phyloP scores from a whole-genome alignment of 2,329 filamentous ascomycete genomes.

The Diaporthe sp. region DNA sequence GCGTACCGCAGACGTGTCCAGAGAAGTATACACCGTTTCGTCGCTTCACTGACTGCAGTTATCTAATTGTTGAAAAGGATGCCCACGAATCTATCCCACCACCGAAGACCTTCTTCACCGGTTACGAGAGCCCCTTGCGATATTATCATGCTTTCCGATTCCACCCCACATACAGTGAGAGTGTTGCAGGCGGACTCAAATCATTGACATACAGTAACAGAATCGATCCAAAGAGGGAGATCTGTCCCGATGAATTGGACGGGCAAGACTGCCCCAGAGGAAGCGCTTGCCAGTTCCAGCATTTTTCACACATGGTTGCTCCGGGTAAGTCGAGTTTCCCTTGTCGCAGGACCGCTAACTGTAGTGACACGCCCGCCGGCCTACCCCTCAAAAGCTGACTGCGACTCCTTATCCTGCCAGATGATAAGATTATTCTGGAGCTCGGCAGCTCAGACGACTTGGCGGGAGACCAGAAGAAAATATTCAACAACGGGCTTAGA shows the following conservation, averaged over 20 bases:
- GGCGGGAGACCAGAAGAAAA: conserved; percentile 67
- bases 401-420: conserved; percentile 57
- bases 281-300: conserved; percentile 77
- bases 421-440: conserved; percentile 78
- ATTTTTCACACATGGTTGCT: conserved; percentile 79
- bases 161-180: conserved; percentile 78
- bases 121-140: conserved; percentile 86
- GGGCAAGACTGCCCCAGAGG: conserved; percentile 78
- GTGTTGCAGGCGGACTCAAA: conserved; percentile 80
- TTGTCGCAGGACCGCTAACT: conserved; percentile 36
- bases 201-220: conserved; percentile 95
- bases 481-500: conserved; percentile 72
- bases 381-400: conserved; percentile 61
- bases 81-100: conserved; percentile 28
- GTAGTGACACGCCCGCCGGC: conserved; percentile 38
- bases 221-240: conserved; percentile 78
- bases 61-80: conserved; percentile 40
- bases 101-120: conserved; percentile 45
- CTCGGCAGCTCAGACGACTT: conserved; percentile 75
- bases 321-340: conserved; percentile 72
- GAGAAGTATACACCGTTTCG: conserved; percentile 57
- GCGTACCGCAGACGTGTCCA: conserved; percentile 39
- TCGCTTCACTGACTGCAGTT: conserved; percentile 18
- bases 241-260: conserved; percentile 82
- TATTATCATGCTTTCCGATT: conserved; percentile 91